Evolutionary conservation across 1,284 basidiomycete genomes (phyloP).

Genomic region (Cryptococcus hybrid): DNA sequence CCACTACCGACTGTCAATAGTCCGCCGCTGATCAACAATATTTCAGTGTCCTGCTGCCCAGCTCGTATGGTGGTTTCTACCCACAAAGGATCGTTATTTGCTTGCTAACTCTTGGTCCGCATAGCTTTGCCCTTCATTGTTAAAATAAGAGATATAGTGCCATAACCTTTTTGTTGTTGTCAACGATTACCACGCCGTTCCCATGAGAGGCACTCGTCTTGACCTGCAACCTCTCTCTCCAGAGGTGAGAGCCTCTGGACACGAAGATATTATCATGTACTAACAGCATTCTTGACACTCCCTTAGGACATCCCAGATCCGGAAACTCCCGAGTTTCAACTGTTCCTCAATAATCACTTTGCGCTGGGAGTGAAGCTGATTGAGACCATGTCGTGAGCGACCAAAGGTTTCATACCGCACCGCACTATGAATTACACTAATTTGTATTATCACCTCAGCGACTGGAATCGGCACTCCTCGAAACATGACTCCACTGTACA

Average conservation of each 20-base stretch:
- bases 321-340: conserved; percentile 20
- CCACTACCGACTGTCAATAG: no score
- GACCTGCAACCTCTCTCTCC: conserved; percentile 17
- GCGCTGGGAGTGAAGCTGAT: conserved; percentile 22
- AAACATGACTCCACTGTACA: conserved; percentile 27
- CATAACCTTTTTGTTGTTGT: no score
- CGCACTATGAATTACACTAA: no score
- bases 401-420: no score
- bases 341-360: conserved; percentile 33
- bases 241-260: conserved; percentile 1
- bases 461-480: conserved; percentile 28
- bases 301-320: conserved; percentile 33
- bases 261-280: background rate
- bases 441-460: conserved; percentile 11
- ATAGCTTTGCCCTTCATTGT: no score
- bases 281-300: background rate
- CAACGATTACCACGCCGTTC: no score
- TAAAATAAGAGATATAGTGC: background rate
- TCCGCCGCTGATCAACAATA: no score
- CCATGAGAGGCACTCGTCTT: conserved; percentile 4
- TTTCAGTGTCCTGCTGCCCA: no score
- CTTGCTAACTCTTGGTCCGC: no score
- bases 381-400: conserved; percentile 31
- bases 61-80: no score
- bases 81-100: no score